phyloP scores from a whole-genome alignment of 306 rosid genomes.

The Castanospermum australe region DNA sequence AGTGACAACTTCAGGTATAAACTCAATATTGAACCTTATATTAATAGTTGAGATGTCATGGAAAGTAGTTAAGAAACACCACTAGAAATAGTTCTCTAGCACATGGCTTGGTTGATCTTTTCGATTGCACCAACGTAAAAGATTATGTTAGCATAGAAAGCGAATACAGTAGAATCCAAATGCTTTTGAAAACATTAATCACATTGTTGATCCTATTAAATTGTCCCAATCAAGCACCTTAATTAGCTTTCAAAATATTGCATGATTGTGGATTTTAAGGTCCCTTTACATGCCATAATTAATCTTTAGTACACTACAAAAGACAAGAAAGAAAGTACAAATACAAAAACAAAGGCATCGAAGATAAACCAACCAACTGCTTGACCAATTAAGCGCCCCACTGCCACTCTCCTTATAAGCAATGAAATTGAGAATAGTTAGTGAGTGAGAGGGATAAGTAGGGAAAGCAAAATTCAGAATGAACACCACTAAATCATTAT shows the following conservation, averaged over 20 bases:
- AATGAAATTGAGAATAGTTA: conserved; percentile 47
- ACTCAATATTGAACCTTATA: background rate
- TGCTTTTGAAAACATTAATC: conserved; percentile 4
- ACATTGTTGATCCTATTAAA: background rate
- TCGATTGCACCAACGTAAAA: conserved; percentile 4
- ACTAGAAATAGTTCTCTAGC: background rate
- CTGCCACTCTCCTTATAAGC: conserved; percentile 12
- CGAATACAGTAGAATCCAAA: conserved; percentile 24
- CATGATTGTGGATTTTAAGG: background rate
- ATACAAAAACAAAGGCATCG: conserved; percentile 51
- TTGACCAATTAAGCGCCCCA: conserved; percentile 60
- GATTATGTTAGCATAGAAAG: conserved; percentile 30
- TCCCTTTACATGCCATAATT: conserved; percentile 20
- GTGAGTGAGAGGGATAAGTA: conserved; percentile 17
- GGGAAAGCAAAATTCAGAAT: conserved; percentile 50
- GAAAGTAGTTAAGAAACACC: conserved; percentile 23
- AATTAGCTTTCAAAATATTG: background rate
- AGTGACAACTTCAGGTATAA: background rate
- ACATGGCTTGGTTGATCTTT: conserved; percentile 23
- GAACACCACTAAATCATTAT: conserved; percentile 25
- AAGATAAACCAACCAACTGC: conserved; percentile 71
- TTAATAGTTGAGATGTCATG: conserved; percentile 37
- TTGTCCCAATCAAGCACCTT: background rate
- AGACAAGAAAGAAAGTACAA: conserved; percentile 9
- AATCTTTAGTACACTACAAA: background rate